phyloP scores from a whole-genome alignment of 2,329 filamentous ascomycete species.

The Aspergillus cejpii region DNA sequence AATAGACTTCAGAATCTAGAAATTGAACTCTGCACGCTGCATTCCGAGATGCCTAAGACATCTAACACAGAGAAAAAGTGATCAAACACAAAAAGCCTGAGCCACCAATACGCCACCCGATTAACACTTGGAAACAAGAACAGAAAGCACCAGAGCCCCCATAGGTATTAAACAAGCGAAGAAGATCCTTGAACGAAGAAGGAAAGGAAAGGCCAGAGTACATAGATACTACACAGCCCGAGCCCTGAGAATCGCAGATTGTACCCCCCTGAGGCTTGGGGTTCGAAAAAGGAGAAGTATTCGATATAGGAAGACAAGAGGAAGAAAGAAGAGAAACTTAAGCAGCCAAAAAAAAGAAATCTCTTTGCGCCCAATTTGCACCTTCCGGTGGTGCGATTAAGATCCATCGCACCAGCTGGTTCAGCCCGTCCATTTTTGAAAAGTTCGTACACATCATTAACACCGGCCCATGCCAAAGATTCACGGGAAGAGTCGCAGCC shows the following conservation, averaged over 20 bases:
- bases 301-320: constrained; percentile 11
- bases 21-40: background rate
- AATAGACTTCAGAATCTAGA: no score
- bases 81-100: constrained; percentile 4
- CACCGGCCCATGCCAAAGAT: constrained; percentile 35
- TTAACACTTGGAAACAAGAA: constrained; percentile 3
- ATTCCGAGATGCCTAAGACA: constrained; percentile 3
- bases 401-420: constrained; percentile 25
- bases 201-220: constrained; percentile 5
- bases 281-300: constrained; percentile 13
- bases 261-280: constrained; percentile 3
- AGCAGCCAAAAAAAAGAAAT: constrained; percentile 19
- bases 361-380: constrained; percentile 28
- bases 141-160: constrained; percentile 10
- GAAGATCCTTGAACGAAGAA: constrained; percentile 7
- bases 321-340: constrained; percentile 20
- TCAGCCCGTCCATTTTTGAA: constrained; percentile 32
- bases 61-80: constrained; percentile 2
- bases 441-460: constrained; percentile 36
- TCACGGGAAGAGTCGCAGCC: constrained; percentile 21
- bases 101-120: constrained; percentile 19
- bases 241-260: background rate
- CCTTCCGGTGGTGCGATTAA: constrained; percentile 23
- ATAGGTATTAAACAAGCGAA: constrained; percentile 18
- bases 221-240: constrained; percentile 9